Base-by-base conservation (phyloP, 2,329 filamentous ascomycete genomes). In the Apiospora rasikravindrae region DNA sequence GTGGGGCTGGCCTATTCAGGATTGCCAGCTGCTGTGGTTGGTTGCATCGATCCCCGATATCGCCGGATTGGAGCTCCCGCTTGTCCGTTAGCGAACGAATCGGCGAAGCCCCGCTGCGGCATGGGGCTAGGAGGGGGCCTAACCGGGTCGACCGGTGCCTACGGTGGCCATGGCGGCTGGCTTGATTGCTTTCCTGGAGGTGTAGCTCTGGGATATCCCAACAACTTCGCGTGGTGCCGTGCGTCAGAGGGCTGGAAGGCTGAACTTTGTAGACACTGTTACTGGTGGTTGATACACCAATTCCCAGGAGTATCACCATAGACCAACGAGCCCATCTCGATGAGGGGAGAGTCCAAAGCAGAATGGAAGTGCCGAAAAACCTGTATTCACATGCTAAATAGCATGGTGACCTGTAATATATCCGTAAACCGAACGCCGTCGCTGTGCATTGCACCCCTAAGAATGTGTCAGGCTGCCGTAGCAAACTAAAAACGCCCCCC, bases 1-100 rank as follows among this genome's bases (percentile, higher is more conserved):
- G 66, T 44, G 66, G 66, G 66, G 66, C 24, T 47, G 66, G 40
- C 66, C 66, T 47, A 68, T 45, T 68, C 66, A 44, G 66, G 66
- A 45, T 47, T 68, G 66, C 40, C 44, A 40, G 66, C 40, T 26
- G 1, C 7, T 68, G 66, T 68, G 66, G 66, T 68, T 68, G 66
- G 66, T 68, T 44, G 40, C 40, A 47, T 33, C 40, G n/a, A 47
- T 42, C 66, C 40, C 66, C 66, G 40, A 68, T 68, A 29, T 68
- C 66, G 66, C 66, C 66, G 66, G 66, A 68, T 44, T 37, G 29
- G 44, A 37, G 29, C 57, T 64, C 33, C 57, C 37, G 57, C 57
- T 64, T 64, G 57, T 40, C 57, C 33, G 57, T 64, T 64, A 68
- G 66, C 44, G 40, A 47, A 19, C 40, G 66, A 68, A 68, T 68